Base-by-base conservation (phyloP, 306 rosid genomes). In the Urtica urens region DNA sequence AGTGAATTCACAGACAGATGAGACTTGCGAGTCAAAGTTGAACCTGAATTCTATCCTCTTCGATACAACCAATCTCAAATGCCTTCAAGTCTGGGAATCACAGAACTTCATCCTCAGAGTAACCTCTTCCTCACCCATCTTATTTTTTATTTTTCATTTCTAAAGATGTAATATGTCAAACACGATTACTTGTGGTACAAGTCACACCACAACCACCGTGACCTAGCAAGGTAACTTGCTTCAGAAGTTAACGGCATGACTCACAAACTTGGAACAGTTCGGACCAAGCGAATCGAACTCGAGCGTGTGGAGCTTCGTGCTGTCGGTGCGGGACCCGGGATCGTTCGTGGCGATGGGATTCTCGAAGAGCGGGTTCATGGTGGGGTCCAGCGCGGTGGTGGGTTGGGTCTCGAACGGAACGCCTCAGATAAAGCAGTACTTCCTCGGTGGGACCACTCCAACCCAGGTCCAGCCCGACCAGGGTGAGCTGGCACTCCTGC, bases 351-450 rank as follows among this genome's bases (percentile, higher is more conserved):
- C 83, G 38, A 77, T 84, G 16, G 94, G 92, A 6, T 84, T 84
- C 72, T 80, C 94, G 26, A 69, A 67, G 14, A 60, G 45, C 40
- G 94, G 94, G 15, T 58, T 20, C 16, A 84, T 84, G 94, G 71
- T 72, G 11, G 86, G 90, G 4, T 68, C 94, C 25, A 84, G 92
- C 69, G 92, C 94, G 46, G 46, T 84, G 25, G 92, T 84, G 41
- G 94, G 94, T 7, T 84, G 94, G 94, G 34, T 78, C 0, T 45
- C 87, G 15, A 46, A 2, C 55, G 69, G 64, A 10, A 47, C 30
- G 37, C 77, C 77, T 31, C 31, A 51, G 16, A 51, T 75, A 39
- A 80, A 65, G 20, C 81, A 58, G 34, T 84, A 80, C 23, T 72
- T 64, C 60, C 65, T 80, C 45, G 65, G 74, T 29, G 94, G 87